These are phyloP conservation scores for Simplicillium sp. DNA, from an alignment of 2,329 filamentous ascomycete species.

Conservation along the genomic window DNA sequence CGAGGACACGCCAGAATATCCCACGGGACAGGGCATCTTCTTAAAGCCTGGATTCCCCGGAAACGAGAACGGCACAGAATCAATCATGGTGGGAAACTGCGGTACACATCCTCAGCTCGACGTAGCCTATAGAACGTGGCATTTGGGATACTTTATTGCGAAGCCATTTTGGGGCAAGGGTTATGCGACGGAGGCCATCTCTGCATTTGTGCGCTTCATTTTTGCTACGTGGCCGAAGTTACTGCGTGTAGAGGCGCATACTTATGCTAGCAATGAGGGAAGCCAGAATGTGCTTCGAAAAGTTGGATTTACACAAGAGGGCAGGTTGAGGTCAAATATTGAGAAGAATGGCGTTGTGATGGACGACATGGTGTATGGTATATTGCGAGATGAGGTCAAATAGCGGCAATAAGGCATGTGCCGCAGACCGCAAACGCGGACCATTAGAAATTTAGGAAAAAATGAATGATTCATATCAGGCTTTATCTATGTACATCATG, in stretches of 20 bases:
- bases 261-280: background rate
- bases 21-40: background rate
- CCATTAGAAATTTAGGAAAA: too few species aligned
- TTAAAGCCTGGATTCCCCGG: background rate
- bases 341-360: background rate
- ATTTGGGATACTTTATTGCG: background rate
- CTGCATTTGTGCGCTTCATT: background rate
- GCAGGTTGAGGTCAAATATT: background rate
- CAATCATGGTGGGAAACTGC: background rate
- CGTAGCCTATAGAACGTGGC: background rate
- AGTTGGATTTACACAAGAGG: background rate
- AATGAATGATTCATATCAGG: too few species aligned
- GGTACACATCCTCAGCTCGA: background rate
- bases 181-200: background rate
- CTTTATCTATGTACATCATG: too few species aligned
- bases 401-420: too few species aligned
- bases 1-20: background rate
- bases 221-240: background rate
- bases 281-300: background rate
- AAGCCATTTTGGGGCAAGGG: background rate
- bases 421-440: too few species aligned
- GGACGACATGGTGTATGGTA: background rate
- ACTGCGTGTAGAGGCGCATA: background rate
- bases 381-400: too few species aligned
- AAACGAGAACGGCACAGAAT: background rate